These are phyloP conservation scores for Penicillium paxilli DNA, from an alignment of 495 filamentous ascomycete species.

Conservation along the genomic window DNA sequence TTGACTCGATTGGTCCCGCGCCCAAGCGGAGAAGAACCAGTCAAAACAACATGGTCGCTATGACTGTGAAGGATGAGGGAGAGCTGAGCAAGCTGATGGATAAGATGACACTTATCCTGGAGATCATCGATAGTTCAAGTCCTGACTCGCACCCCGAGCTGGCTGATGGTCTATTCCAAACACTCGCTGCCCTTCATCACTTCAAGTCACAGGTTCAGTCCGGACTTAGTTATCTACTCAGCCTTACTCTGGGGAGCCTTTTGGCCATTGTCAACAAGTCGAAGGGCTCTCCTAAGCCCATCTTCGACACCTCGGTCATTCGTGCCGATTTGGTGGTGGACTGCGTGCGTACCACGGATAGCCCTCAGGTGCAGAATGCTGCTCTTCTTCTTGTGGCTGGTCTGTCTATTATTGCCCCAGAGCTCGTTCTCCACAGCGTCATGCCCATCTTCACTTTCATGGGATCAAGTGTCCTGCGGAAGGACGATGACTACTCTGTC, in stretches of 20 bases:
- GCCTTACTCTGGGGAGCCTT: conserved; percentile 72
- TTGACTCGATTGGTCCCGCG: conserved; percentile 63
- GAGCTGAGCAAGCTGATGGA: conserved; percentile 63
- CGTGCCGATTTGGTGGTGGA: conserved; percentile 86
- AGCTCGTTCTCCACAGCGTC: conserved; percentile 88
- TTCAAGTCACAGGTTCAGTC: conserved; percentile 69
- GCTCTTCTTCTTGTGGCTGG: conserved; percentile 86
- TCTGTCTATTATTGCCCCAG: conserved; percentile 79
- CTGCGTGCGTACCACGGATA: conserved; percentile 84
- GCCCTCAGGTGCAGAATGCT: conserved; percentile 86
- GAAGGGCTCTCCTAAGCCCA: conserved; percentile 56
- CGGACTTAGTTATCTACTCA: conserved; percentile 84
- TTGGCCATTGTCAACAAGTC: conserved; percentile 74
- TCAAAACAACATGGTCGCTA: conserved; percentile 54
- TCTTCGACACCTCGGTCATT: conserved; percentile 72
- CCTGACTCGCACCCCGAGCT: conserved; percentile 71
- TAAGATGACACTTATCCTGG: conserved; percentile 82
- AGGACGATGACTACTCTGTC: conserved; percentile 93
- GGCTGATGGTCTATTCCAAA: conserved; percentile 73
- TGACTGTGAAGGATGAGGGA: conserved; percentile 45
- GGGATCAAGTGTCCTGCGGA: conserved; percentile 81
- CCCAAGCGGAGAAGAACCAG: conserved; percentile 77
- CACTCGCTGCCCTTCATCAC: conserved; percentile 80
- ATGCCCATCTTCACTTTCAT: conserved; percentile 99
- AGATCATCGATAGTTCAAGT: conserved; percentile 76